Base-by-base conservation (phyloP, 441 rosid species). In the Pelargonium australe region DNA sequence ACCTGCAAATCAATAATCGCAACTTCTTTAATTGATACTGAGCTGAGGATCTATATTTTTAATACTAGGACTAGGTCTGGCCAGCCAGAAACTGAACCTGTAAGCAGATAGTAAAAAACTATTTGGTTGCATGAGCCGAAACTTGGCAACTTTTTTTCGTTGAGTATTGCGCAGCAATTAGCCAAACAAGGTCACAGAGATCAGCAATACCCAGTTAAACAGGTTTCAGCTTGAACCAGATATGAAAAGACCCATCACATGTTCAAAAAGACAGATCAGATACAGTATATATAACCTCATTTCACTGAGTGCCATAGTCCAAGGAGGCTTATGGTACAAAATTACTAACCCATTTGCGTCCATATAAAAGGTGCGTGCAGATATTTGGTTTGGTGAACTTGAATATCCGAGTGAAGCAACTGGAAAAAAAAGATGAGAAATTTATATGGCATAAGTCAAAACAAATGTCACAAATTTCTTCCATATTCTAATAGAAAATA, bases 401-500 rank as follows among this genome's bases (percentile, higher is more conserved):
- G 88, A 91, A 91, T 72, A 87, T 85, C 76, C 88, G 85, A 72
- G 97, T 92, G 85, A 95, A 90, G 81, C 84, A 85, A 76, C 96
- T 89, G 83, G 63, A 73, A 53, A 74, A 63, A 34, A 20, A n/a
- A n/a, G n/a, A n/a, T n/a, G 49, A 17, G 64, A 64, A 57, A 34
- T 57, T 37, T 53, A 12, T 57, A 34, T 45, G 34, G 34, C 34
- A 28, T 28, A 41, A 37, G 6, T 41, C 0, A n/a, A 20, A 37
- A 37, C 41, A 37, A 44, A 10, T 44, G 49, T 11, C 49, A 44
- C n/a, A 44, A 44, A 44, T 10, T 44, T 44, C 49, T 44, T 11
- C 49, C 7, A 2, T 44, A 9, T 9, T 44, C 49, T 44, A 44
- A 44, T 10, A 11, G 13, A 6, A 37, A 5, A 37, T 37, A 37